A percentile compares a stretch with the other conserved stretches of the same genome.
Evolutionary conservation across 139 green algal species (phyloP).

Genomic region (Coccomyxa sp.): DNA sequence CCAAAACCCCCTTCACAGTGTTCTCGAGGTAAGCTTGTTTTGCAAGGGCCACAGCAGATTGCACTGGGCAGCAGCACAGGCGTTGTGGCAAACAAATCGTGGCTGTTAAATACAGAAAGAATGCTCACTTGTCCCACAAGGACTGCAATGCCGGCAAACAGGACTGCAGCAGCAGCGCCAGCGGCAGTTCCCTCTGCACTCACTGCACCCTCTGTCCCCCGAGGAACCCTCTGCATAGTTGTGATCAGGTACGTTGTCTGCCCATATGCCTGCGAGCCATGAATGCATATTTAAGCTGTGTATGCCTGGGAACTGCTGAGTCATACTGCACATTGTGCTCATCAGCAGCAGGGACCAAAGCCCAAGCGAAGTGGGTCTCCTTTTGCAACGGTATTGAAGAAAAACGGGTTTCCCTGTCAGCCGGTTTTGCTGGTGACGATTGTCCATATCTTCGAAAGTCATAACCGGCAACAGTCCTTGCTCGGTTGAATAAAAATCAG

Average conservation of each 20-base stretch:
- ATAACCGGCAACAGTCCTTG: no score
- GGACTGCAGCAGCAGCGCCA: slow-evolving; percentile 58
- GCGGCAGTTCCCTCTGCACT: slow-evolving; percentile 88
- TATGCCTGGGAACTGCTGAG: no score
- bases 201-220: slow-evolving; percentile 94
- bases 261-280: slow-evolving; percentile 72
- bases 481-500: no score
- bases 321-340: no score
- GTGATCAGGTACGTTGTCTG: slow-evolving; percentile 87
- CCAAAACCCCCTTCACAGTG: not conserved
- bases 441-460: no score
- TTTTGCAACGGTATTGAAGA: no score
- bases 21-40: not conserved
- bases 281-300: not conserved
- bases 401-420: no score
- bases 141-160: slow-evolving; percentile 49
- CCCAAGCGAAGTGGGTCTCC: no score
- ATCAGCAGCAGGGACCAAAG: no score
- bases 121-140: slow-evolving; percentile 45
- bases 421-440: no score
- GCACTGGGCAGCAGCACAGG: not conserved
- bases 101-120: not conserved
- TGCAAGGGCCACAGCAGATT: not conserved
- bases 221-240: slow-evolving; percentile 72
- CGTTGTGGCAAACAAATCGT: not conserved